phyloP scores from a whole-genome alignment of 2,329 filamentous ascomycete genomes.

The Tolypocladium paradoxum region DNA sequence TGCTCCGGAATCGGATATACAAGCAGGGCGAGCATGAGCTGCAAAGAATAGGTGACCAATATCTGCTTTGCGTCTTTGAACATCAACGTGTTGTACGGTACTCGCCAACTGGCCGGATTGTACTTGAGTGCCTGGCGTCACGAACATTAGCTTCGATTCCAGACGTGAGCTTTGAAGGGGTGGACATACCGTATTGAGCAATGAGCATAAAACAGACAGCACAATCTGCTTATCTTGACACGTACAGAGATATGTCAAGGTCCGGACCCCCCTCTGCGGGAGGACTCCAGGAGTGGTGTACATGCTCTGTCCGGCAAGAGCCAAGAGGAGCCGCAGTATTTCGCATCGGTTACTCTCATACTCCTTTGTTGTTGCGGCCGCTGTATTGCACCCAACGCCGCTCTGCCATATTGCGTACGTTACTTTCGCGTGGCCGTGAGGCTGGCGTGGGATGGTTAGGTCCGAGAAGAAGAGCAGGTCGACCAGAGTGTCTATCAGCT shows the following conservation, averaged over 20 bases:
- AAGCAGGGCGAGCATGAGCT: constrained; percentile 76
- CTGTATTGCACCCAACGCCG: constrained; percentile 87
- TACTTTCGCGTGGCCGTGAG: constrained; percentile 65
- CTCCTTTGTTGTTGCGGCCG: constrained; percentile 80
- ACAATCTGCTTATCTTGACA: constrained; percentile 86
- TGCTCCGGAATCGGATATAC: constrained; percentile 82
- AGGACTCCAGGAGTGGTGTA: constrained; percentile 75
- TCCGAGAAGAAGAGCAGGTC: constrained; percentile 88
- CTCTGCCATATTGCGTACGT: constrained; percentile 97
- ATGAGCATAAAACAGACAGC: constrained; percentile 78
- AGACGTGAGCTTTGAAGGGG: neutral
- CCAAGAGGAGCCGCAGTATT: constrained; percentile 74
- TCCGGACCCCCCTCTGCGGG: constrained; percentile 70
- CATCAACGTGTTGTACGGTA: constrained; percentile 86
- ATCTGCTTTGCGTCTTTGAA: constrained; percentile 87
- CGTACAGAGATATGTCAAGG: constrained; percentile 81
- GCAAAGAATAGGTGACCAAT: constrained; percentile 82
- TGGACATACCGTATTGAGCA: constrained; percentile 73
- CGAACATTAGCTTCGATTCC: constrained; percentile 1
- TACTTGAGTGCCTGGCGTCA: constrained; percentile 73
- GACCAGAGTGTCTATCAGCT: constrained; percentile 79
- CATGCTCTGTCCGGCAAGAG: constrained; percentile 82
- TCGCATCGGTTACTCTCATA: constrained; percentile 89
- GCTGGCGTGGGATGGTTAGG: constrained; percentile 69
- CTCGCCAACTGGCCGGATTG: constrained; percentile 85